These are phyloP conservation scores for Herpetomonas samuelpessoai DNA, from an alignment of 208 protist species.

Conservation along the genomic window DNA sequence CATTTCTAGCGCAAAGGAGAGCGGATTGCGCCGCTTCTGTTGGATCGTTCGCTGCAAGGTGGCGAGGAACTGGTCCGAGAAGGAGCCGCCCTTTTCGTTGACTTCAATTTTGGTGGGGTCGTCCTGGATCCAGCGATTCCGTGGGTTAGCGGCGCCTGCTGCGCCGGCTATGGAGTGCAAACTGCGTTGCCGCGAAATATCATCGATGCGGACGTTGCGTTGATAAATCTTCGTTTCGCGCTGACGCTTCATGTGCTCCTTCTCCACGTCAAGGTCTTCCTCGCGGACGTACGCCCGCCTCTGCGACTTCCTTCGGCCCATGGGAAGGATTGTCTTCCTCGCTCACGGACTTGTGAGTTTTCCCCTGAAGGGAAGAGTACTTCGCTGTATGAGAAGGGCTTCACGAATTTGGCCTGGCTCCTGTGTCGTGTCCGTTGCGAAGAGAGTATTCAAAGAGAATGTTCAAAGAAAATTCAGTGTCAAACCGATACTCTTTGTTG, in stretches of 20 bases:
- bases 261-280: not conserved
- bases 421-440: no score
- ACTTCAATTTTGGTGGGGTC: constrained; percentile 22
- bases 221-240: constrained; percentile 2
- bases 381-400: no score
- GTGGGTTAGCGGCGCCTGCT: not conserved
- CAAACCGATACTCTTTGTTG: no score
- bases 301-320: not conserved
- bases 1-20: constrained; percentile 35
- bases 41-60: constrained; percentile 42
- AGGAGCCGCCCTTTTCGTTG: constrained; percentile 32
- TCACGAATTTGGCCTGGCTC: no score
- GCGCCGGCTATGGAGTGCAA: not conserved
- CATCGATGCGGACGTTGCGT: constrained; percentile 15
- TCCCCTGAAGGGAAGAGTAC: no score
- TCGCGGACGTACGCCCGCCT: not conserved
- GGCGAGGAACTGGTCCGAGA: constrained; percentile 38
- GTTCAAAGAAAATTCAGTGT: no score
- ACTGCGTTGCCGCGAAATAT: constrained; percentile 8
- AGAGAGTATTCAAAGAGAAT: no score
- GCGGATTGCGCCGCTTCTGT: constrained; percentile 24
- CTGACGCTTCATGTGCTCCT: not conserved
- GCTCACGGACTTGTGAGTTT: no score
- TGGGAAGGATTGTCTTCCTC: no score
- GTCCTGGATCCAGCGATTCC: not conserved